Evolutionary conservation across 495 filamentous ascomycete genomes (phyloP).

Genomic region (Penicillium bovifimosum): DNA sequence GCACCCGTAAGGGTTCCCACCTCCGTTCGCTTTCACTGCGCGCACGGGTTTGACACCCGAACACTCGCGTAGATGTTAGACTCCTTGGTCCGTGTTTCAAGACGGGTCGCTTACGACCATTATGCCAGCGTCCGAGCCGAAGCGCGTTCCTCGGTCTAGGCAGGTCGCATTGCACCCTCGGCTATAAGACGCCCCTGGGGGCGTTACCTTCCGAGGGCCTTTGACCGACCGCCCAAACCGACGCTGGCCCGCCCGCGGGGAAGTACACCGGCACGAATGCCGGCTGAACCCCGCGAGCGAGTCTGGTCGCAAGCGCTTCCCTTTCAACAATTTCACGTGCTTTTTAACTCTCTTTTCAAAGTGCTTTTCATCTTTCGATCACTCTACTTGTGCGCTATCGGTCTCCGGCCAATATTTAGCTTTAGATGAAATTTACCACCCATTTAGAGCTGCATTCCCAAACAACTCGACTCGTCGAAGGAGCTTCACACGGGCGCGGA

Average conservation of each 20-base stretch:
- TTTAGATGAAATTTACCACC: conserved; percentile 71
- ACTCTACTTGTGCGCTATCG: conserved; percentile 71
- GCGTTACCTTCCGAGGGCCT: conserved; percentile 54
- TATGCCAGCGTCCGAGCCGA: conserved; percentile 45
- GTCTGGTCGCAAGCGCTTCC: conserved; percentile 65
- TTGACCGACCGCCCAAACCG: conserved; percentile 54
- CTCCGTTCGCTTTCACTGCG: conserved; percentile 68
- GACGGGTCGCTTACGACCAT: conserved; percentile 18
- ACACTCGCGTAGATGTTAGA: conserved; percentile 66
- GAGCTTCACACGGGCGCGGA: conserved; percentile 48
- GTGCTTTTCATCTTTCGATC: conserved; percentile 36
- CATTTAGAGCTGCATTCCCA: conserved; percentile 38
- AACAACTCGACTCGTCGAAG: conserved; percentile 31
- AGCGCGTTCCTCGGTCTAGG: conserved; percentile 51
- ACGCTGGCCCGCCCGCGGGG: conserved; percentile 54
- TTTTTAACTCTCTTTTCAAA: conserved; percentile 66
- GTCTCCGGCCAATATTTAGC: conserved; percentile 68
- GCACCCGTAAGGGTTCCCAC: conserved; percentile 52
- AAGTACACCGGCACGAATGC: conserved; percentile 53
- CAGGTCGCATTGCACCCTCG: conserved; percentile 43
- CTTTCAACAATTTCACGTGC: conserved; percentile 74
- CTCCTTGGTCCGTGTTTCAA: conserved; percentile 65
- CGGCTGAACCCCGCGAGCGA: conserved; percentile 49
- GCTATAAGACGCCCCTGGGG: conserved; percentile 58
- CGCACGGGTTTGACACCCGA: conserved; percentile 63